Evolutionary conservation across 352 stramenopile genomes (phyloP).

Genomic region (Sclerospora graminicola): DNA sequence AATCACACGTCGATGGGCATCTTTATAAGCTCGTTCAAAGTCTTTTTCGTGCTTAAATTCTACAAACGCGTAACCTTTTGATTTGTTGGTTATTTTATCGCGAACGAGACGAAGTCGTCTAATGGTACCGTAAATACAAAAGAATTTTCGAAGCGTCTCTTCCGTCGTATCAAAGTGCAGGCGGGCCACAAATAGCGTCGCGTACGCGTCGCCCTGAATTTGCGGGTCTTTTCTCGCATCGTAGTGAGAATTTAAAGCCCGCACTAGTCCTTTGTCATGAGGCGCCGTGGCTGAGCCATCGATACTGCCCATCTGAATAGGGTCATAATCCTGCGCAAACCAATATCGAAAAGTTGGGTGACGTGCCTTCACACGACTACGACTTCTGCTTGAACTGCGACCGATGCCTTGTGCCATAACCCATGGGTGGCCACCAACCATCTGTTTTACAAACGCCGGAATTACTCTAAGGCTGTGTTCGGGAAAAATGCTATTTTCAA

Average conservation of each 20-base stretch:
- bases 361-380: conserved; percentile 2
- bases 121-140: conserved; percentile 39
- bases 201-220: conserved; percentile 49
- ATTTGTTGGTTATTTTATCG: conserved; percentile 48
- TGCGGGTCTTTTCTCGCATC: conserved; percentile 45
- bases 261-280: conserved; percentile 56
- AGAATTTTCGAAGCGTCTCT: conserved; percentile 30
- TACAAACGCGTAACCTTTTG: conserved; percentile 73
- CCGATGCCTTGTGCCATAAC: too few species aligned
- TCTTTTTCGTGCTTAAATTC: conserved; percentile 47
- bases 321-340: conserved; percentile 65
- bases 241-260: conserved; percentile 36
- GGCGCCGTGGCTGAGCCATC: conserved; percentile 47
- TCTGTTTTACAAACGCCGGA: too few species aligned
- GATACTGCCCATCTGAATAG: conserved; percentile 55
- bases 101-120: conserved; percentile 47
- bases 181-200: conserved; percentile 65
- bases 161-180: conserved; percentile 51
- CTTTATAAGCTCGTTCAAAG: conserved; percentile 48
- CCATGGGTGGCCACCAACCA: too few species aligned
- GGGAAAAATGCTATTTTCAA: too few species aligned
- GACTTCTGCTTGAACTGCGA: conserved; percentile 7
- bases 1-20: conserved; percentile 39
- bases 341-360: conserved; percentile 17
- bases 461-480: too few species aligned